phyloP scores from a whole-genome alignment of 345 rosid species.

The sweet orange (Citrus sinensis) region DVS_A1.0 CM039169.1:33149501-33150000 shows the following conservation, averaged over 20 bases:
- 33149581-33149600: neutral
- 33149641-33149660: neutral
- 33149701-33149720: conserved; percentile 4
- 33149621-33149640: neutral
- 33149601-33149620: neutral
- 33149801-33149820: conserved; percentile 53
- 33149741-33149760: conserved; percentile 67
- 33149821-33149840: conserved; percentile 76
- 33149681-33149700: neutral
- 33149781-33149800: conserved; percentile 72
- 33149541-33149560: neutral
- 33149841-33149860: conserved; percentile 72
- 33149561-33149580: neutral
- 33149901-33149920: conserved; percentile 61
- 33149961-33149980: neutral
- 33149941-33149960: neutral
- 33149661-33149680: neutral
- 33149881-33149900: conserved; percentile 58
- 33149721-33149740: conserved; percentile 47
- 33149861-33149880: conserved; percentile 73
- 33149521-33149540: neutral
- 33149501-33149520: neutral
- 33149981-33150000: neutral
- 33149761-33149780: conserved; percentile 90
- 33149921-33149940: conserved; percentile 12